Conservation (phyloP, 129 eudicot species). For the Flaveria brownii region DNA sequence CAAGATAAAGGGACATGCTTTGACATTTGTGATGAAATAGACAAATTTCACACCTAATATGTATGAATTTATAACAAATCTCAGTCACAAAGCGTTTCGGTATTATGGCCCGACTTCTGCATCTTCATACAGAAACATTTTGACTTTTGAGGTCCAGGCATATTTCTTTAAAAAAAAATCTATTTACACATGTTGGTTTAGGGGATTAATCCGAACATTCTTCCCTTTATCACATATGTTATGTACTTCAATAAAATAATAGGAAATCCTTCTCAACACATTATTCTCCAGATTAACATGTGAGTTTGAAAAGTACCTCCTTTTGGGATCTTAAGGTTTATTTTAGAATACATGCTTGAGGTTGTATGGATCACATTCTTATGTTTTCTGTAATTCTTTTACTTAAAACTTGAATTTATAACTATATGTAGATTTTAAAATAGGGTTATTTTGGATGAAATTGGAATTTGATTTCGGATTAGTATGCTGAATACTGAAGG, state of each 20-base stretch:
- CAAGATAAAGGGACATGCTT: too few relatives aligned
- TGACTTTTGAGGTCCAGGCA: slow-evolving; percentile 9
- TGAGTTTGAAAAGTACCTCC: slow-evolving; percentile 6
- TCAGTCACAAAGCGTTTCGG: neutral
- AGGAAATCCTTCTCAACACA: neutral
- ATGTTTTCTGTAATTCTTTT: too few relatives aligned
- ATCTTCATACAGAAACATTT: neutral
- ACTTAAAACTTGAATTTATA: too few relatives aligned
- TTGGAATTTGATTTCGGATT: too few relatives aligned
- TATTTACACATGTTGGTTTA: neutral
- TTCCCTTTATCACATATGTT: neutral
- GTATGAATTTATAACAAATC: neutral
- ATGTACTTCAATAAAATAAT: neutral
- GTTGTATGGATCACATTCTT: too few relatives aligned
- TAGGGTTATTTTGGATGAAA: too few relatives aligned
- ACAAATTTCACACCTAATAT: neutral
- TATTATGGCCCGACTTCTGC: neutral
- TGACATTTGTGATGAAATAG: neutral
- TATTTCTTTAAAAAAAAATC: neutral
- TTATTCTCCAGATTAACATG: neutral
- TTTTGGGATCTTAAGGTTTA: too few relatives aligned
- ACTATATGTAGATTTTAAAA: too few relatives aligned
- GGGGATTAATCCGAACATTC: neutral
- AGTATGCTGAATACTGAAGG: too few relatives aligned
- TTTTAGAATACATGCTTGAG: too few relatives aligned